Base-by-base conservation (phyloP, 257 asterid genomes). In the Mitragyna speciosa region DNA sequence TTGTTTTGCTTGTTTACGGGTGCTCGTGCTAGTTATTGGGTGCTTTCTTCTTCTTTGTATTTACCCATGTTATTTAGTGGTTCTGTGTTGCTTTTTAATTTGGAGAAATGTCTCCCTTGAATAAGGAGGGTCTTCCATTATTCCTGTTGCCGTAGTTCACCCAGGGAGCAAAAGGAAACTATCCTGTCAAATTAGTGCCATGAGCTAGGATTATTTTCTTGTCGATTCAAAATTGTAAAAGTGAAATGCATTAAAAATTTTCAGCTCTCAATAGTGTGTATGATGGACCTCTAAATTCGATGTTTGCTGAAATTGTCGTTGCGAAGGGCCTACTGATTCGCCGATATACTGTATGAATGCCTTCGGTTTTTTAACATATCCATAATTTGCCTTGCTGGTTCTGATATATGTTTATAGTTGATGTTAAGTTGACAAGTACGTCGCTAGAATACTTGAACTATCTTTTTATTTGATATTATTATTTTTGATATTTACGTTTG, bases 51-150 rank as follows among this genome's bases (percentile, higher is more conserved):
- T 16, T 41, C 28, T 39, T 33, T 70, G 11, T 36, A 7, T 30
- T 49, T 68, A 58, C 16, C 15, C 41, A 17, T 31, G 56, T 12
- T 36, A 54, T 70, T 22, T 31, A 63, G 78, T 82, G 47, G 41
- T 82, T 48, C 33, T 41, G 47, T 56, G 78, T 74, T 77, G 70
- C 72, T 72, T 47, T 79, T 82, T 49, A 70, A 77, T 82, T 51
- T 78, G 73, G 79, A 78, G 59, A 51, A 20, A 49, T 24, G 39
- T 56, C 69, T 81, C 73, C 82, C 64, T 41, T 43, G 78, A 65
- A 78, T 77, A 76, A 45, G 48, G 61, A 48, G 14, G 59, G 17
- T 70, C 31, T 58, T 66, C 75, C 48, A 45, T 58, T 28, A 68
- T 80, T 75, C 41, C 30, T n/a, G 12, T 30, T 73, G 56, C 80